Evolutionary conservation across 345 rosid species (phyloP).

Genomic region (Linum tenue): DNA sequence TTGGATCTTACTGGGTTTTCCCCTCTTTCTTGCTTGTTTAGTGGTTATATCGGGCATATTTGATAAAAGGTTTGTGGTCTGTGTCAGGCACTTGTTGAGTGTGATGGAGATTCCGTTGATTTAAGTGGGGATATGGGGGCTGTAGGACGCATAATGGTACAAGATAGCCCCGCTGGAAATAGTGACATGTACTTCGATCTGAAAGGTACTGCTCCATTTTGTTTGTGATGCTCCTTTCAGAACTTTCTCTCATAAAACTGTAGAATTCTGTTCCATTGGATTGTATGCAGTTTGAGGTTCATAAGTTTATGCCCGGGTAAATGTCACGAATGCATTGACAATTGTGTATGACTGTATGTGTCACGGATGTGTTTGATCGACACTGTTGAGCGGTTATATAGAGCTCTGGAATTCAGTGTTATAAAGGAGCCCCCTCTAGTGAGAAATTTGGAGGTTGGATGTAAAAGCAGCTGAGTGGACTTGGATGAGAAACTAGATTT

Average conservation of each 20-base stretch:
- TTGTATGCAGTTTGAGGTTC: background rate
- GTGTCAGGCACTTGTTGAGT: conserved; percentile 83
- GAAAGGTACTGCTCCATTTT: conserved; percentile 46
- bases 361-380: too few species aligned
- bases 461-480: too few species aligned
- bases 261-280: too few species aligned
- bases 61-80: conserved; percentile 16
- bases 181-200: conserved; percentile 68
- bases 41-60: background rate
- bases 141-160: conserved; percentile 74
- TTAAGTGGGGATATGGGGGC: conserved; percentile 96
- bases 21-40: background rate
- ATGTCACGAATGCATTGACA: too few species aligned
- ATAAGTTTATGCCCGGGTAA: too few species aligned
- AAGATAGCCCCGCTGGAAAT: conserved; percentile 41
- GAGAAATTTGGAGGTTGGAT: too few species aligned
- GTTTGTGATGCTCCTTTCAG: background rate
- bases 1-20: background rate
- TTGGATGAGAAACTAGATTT: too few species aligned
- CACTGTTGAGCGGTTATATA: too few species aligned
- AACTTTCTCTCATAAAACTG: background rate
- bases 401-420: too few species aligned
- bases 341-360: too few species aligned
- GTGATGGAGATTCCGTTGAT: conserved; percentile 94
- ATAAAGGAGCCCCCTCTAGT: too few species aligned